These are phyloP conservation scores for Talaromyces amestolkiae DNA, from an alignment of 2,329 filamentous ascomycete genomes.

Conservation along the genomic window DNA sequence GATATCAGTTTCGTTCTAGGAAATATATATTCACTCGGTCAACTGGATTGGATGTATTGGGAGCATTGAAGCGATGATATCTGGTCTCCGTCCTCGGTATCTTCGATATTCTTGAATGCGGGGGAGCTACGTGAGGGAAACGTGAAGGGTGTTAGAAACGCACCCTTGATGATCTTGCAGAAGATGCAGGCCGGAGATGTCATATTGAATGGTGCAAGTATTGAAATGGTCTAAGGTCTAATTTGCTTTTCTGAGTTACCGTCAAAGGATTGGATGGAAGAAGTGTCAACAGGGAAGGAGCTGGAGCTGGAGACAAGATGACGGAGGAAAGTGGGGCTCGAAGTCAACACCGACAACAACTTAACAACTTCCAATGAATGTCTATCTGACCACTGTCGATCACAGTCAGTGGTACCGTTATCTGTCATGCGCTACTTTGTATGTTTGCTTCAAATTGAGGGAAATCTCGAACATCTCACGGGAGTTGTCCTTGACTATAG, in stretches of 20 bases:
- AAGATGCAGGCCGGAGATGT: constrained; percentile 74
- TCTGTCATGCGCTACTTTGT: too few relatives aligned
- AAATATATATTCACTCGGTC: neutral
- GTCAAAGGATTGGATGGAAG: neutral
- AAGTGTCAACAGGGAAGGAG: neutral
- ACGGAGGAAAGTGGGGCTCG: constrained; percentile 12
- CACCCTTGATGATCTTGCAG: constrained; percentile 96
- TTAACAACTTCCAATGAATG: too few relatives aligned
- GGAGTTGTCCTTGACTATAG: too few relatives aligned
- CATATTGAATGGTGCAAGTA: constrained; percentile 22
- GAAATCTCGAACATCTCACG: too few relatives aligned
- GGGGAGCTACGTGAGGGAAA: neutral
- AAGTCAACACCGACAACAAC: neutral
- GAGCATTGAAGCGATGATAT: neutral
- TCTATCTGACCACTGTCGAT: too few relatives aligned
- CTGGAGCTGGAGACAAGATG: neutral
- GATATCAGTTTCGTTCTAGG: neutral
- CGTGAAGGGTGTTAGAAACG: constrained; percentile 11
- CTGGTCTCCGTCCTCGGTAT: neutral
- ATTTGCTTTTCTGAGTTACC: neutral
- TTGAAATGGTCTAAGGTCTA: neutral
- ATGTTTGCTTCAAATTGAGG: too few relatives aligned
- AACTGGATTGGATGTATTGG: neutral
- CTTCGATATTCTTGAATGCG: neutral
- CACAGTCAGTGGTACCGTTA: too few relatives aligned